Base-by-base conservation (phyloP, 768 basidiomycete genomes). In the Lactarius hengduanensis region DNA sequence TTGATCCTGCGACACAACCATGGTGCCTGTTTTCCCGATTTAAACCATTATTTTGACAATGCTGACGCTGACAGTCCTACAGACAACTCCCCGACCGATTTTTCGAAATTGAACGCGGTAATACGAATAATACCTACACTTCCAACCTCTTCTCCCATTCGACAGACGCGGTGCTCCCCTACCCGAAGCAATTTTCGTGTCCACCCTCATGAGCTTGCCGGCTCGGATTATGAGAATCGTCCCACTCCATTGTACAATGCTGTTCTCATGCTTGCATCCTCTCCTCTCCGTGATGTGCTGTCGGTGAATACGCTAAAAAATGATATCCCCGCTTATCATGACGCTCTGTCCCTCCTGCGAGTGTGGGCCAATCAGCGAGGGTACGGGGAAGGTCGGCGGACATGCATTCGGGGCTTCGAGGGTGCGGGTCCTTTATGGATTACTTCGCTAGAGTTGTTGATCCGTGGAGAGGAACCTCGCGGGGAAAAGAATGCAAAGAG, bases 361-460 rank as follows among this genome's bases (percentile, higher is more conserved):
- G 83, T 96, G 18, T 99, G 97, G 97, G 92, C 92, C 1, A 86
- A 88, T 59, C 90, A 95, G 71, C 82, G 95, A 50, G 94, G 94
- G 0, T 94, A 89, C 70, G 82, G 85, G 2, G 81, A 82, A 67
- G 85, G 88, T 13, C 75, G 77, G 4, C 76, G 80, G 50, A 72
- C 84, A 67, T 88, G 85, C 71, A 79, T 91, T 4, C 79, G 82
- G 18, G 92, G 92, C 18, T 95, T 89, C 72, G 90, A 86, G 72
- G 82, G 82, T 8, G 79, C 81, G 28, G 91, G 91, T 0, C 73
- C 80, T 4, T 89, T 82, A 83, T 94, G 92, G 92, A 77, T 78
- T 55, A 83, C 82, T 0, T 69, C 94, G 1, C 74, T 94, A 30
- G 84, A 81, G 36, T 69, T 86, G 47, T 72, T 92, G 45, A 75